Base-by-base conservation (phyloP, 2,329 filamentous ascomycete species). In the Cytospora chrysosperma region DNA sequence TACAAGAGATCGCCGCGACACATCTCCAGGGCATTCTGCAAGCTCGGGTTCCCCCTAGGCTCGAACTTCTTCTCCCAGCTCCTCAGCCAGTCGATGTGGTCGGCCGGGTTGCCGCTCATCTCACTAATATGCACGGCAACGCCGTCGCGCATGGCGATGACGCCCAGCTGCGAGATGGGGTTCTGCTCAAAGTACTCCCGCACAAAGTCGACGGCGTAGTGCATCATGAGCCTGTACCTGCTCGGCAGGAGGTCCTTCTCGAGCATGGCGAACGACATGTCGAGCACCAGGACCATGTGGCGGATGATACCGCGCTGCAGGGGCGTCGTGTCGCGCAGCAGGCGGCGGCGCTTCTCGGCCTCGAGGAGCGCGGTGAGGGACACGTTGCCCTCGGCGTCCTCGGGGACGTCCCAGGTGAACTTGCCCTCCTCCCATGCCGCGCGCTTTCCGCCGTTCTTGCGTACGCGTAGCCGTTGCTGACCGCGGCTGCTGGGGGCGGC, bases 141-240 rank as follows among this genome's bases (percentile, higher is more conserved):
- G 19, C 95, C 95, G 74, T 98, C 95, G 66, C 91, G 87, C 91
- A 98, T 97, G 57, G 91, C 94, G 47, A 99, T 81, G 32, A 99
- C 89, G 27, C 91, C 93, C 62, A 99, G 85, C 77, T 99, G 95
- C 12, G 93, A 96, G 69, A 99, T 98, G 13, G 95, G 95, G 72
- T 99, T 99, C 77, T 99, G 95, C 77, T 98, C 95, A 73, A 98
- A 99, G 78, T 92, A 99, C 75, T 97, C 94, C 64, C 88, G 85
- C 56, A 98, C 90, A 75, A 98, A 99, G 63, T 93, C 89, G 67
- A 89, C 86, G 19, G 93, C 90, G 76, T 93, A 96, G 67, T 88
- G 88, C 72, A 97, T 83, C 59, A 88, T 90, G 34, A 97, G 84
- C 43, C 93, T 84, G 76, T 94, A 93, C 65, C 94, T 86, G 51